Evolutionary conservation across 2,329 filamentous ascomycete species (phyloP).

Genomic region (Colletotrichum somersetense): DNA sequence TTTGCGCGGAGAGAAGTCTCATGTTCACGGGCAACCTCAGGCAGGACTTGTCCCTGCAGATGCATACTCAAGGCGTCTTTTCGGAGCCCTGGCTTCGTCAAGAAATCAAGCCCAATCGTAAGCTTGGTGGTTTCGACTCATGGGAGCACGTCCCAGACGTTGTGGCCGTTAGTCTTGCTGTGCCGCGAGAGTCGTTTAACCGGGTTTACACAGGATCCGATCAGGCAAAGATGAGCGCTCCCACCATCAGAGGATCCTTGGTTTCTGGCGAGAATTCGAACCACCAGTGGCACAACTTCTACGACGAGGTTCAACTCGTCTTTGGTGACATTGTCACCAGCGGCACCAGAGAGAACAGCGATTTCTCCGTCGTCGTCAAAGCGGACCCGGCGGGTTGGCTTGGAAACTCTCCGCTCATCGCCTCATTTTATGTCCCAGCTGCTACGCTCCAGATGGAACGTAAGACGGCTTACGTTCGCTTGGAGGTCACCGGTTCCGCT

Average conservation of each 20-base stretch:
- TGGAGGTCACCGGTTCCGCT: slow-evolving; percentile 48
- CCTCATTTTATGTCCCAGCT: slow-evolving; percentile 57
- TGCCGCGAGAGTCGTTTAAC: slow-evolving; percentile 49
- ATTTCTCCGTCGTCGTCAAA: slow-evolving; percentile 50
- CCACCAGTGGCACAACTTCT: slow-evolving; percentile 52
- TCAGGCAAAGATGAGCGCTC: slow-evolving; percentile 44
- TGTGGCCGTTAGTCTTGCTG: slow-evolving; percentile 53
- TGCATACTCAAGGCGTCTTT: slow-evolving; percentile 52
- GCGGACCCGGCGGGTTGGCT: slow-evolving; percentile 54
- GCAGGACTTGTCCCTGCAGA: slow-evolving; percentile 53
- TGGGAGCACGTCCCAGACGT: slow-evolving; percentile 55
- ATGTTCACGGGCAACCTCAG: slow-evolving; percentile 49
- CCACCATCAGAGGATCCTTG: slow-evolving; percentile 49
- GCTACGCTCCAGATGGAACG: slow-evolving; percentile 51
- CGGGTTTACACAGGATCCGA: slow-evolving; percentile 45
- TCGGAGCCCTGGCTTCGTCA: slow-evolving; percentile 49
- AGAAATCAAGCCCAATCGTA: slow-evolving; percentile 42
- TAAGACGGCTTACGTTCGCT: slow-evolving; percentile 48
- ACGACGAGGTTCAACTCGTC: slow-evolving; percentile 55
- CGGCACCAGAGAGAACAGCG: slow-evolving; percentile 47
- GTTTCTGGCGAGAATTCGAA: slow-evolving; percentile 44
- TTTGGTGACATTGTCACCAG: slow-evolving; percentile 54
- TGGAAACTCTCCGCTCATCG: slow-evolving; percentile 55
- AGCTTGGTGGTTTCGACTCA: slow-evolving; percentile 48
- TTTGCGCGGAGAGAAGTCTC: slow-evolving; percentile 49